These are phyloP conservation scores for Prunus salicina DNA, from an alignment of 306 rosid species.

Conservation along the genomic window DNA sequence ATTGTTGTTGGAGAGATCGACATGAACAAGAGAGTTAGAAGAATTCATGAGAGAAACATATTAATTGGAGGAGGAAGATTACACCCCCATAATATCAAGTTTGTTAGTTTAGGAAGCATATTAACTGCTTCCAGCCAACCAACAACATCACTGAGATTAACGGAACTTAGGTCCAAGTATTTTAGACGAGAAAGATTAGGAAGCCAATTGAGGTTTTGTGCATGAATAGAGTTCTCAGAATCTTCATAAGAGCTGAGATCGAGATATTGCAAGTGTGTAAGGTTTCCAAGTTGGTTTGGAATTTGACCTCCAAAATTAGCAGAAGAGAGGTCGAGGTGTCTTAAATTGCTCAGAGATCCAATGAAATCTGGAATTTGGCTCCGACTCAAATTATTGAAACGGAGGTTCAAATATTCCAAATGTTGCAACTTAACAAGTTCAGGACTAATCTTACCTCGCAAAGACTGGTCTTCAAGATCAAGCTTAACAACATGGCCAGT, in stretches of 20 bases:
- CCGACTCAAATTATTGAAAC: background rate
- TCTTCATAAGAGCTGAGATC: accelerated
- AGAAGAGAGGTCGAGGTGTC: background rate
- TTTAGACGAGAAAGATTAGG: conserved; percentile 3
- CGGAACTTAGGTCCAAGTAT: background rate
- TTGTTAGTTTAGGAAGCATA: background rate
- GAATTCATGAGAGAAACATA: background rate
- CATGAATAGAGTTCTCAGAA: background rate
- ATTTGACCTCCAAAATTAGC: background rate
- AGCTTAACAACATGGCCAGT: too few species aligned
- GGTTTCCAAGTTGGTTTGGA: background rate
- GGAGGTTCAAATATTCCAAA: too few species aligned
- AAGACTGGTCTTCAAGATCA: too few species aligned
- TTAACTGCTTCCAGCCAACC: conserved; percentile 13
- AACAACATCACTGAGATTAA: background rate
- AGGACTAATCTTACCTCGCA: too few species aligned
- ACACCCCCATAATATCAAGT: accelerated
- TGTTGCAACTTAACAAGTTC: too few species aligned
- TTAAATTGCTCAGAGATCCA: too few species aligned
- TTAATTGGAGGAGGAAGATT: background rate
- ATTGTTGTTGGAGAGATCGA: background rate
- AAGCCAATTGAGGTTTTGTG: background rate
- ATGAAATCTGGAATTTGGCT: too few species aligned
- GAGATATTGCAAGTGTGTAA: conserved; percentile 7
- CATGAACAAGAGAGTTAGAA: background rate